Percentiles rank a stretch among this genome's conserved stretches.
Evolutionary conservation across 2,329 filamentous ascomycete species (phyloP).

Genomic region (Dendryphion nanum): DNA sequence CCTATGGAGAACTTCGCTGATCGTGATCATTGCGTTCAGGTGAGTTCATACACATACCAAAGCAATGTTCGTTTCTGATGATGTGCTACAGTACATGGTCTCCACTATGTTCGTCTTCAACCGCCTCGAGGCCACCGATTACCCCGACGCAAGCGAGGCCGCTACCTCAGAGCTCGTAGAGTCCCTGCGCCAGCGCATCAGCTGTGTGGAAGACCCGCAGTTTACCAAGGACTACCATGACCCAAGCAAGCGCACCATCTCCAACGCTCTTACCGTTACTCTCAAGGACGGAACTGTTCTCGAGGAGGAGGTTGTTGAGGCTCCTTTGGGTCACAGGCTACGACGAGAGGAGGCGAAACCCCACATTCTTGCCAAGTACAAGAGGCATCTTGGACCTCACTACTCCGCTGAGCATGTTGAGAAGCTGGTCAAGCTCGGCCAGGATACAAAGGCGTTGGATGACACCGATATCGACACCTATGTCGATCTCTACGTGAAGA

Average conservation of each 20-base stretch:
- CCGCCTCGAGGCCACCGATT: constrained; percentile 89
- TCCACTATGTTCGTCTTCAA: constrained; percentile 94
- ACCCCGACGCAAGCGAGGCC: constrained; percentile 88
- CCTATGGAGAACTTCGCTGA: constrained; percentile 99
- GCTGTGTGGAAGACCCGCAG: constrained; percentile 92
- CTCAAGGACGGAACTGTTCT: constrained; percentile 91
- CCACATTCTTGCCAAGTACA: constrained; percentile 92
- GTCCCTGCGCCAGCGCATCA: constrained; percentile 87
- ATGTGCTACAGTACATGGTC: constrained; percentile 74
- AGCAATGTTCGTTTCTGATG: constrained; percentile 12
- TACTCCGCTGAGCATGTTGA: constrained; percentile 74
- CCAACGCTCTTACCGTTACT: constrained; percentile 92
- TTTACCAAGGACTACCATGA: constrained; percentile 97
- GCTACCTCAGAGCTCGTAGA: constrained; percentile 88
- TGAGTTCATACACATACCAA: constrained; percentile 23
- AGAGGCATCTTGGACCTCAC: constrained; percentile 85
- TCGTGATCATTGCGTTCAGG: constrained; percentile 97
- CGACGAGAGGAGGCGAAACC: constrained; percentile 96
- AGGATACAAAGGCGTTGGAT: constrained; percentile 74
- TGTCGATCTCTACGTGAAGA: constrained; percentile 77
- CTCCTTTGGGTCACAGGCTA: constrained; percentile 87
- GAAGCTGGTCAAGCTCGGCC: constrained; percentile 76
- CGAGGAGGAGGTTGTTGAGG: constrained; percentile 88
- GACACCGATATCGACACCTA: constrained; percentile 86
- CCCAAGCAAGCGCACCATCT: constrained; percentile 89